Conservation (phyloP, 805 yeast species). For the Saturnispora gosingensis region DNA sequence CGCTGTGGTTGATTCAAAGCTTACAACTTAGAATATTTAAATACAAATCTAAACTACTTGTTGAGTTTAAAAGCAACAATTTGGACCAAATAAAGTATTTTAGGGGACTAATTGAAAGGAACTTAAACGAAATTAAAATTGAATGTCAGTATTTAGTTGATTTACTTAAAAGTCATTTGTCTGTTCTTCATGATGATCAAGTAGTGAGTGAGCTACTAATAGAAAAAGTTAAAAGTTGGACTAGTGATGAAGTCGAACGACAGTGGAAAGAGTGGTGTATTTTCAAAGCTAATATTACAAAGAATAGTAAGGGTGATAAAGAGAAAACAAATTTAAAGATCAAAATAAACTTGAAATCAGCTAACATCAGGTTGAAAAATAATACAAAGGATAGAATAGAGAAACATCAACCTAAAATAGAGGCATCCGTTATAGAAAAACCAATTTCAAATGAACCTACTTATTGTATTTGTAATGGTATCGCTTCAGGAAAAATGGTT, state of each 20-base stretch:
- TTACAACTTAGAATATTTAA: slow-evolving; percentile 21
- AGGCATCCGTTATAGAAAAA: slow-evolving; percentile 13
- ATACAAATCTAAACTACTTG: slow-evolving; percentile 9
- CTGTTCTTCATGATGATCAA: slow-evolving; percentile 20
- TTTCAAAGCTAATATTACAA: slow-evolving; percentile 18
- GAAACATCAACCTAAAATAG: neutral
- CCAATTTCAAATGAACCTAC: slow-evolving; percentile 11
- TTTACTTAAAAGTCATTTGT: slow-evolving; percentile 18
- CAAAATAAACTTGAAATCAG: neutral
- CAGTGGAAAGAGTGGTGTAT: slow-evolving; percentile 18
- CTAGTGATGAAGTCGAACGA: slow-evolving; percentile 14
- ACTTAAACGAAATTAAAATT: slow-evolving; percentile 18
- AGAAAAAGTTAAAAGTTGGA: slow-evolving; percentile 11
- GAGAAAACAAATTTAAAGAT: neutral
- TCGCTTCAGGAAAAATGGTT: slow-evolving; percentile 79
- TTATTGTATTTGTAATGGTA: slow-evolving; percentile 46
- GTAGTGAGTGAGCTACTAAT: slow-evolving; percentile 1
- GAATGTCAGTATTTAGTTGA: slow-evolving; percentile 20
- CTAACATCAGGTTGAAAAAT: neutral
- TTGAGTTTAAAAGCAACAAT: slow-evolving; percentile 2
- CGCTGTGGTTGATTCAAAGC: slow-evolving; percentile 30
- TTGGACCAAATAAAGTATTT: slow-evolving; percentile 3
- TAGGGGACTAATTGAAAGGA: slow-evolving; percentile 9
- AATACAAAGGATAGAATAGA: neutral
- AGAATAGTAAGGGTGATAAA: neutral